Evolutionary conservation across 2,329 filamentous ascomycete species (phyloP).

Genomic region (Purpureocillium lavendulum): DNA sequence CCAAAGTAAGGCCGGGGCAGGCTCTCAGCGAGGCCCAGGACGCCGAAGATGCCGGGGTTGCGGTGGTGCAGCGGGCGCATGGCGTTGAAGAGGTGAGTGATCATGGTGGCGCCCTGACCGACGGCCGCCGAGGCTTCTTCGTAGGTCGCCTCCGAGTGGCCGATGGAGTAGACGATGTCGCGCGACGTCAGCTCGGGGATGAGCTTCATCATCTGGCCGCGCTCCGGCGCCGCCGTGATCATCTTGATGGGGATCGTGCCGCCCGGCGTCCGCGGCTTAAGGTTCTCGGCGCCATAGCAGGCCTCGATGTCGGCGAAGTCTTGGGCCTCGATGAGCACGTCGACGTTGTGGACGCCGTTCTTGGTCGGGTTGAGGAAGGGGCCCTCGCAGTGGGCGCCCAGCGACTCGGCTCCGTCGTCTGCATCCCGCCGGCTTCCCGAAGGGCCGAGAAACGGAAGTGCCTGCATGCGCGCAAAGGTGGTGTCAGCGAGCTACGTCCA

Average conservation of each 20-base stretch:
- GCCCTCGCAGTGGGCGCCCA: constrained; percentile 86
- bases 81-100: constrained; percentile 90
- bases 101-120: constrained; percentile 72
- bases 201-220: constrained; percentile 57
- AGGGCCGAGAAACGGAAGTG: constrained; percentile 69
- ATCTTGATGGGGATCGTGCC: constrained; percentile 53
- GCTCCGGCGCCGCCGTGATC: constrained; percentile 81
- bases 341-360: constrained; percentile 76
- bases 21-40: constrained; percentile 60
- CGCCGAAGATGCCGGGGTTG: constrained; percentile 83
- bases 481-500: constrained; percentile 1
- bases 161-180: constrained; percentile 71
- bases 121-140: constrained; percentile 69
- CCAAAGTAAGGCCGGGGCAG: constrained; percentile 68
- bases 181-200: constrained; percentile 58
- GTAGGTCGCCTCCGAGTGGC: constrained; percentile 82
- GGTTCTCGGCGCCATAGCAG: constrained; percentile 66
- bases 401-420: constrained; percentile 69
- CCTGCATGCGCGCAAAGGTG: constrained; percentile 24
- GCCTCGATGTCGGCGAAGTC: constrained; percentile 57
- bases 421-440: constrained; percentile 53
- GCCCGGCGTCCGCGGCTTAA: constrained; percentile 32
- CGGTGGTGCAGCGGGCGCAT: constrained; percentile 88
- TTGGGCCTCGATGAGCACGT: constrained; percentile 58
- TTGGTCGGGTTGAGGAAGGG: constrained; percentile 78